These are phyloP conservation scores for Coleophoma crateriformis DNA, from an alignment of 2,329 filamentous ascomycete genomes.

Conservation along the genomic window DNA sequence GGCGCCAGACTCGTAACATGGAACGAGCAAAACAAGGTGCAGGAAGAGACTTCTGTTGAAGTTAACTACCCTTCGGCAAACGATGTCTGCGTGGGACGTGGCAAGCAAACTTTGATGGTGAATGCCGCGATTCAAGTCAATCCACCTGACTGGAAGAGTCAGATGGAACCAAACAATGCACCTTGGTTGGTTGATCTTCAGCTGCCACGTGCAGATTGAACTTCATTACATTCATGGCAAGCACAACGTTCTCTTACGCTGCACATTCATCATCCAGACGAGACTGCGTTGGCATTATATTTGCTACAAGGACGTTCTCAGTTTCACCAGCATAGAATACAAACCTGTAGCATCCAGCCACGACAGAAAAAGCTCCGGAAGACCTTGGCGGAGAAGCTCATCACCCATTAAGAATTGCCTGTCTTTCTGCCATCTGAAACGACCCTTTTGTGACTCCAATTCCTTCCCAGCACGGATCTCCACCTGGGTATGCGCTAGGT, in stretches of 20 bases:
- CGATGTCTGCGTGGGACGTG: constrained; percentile 23
- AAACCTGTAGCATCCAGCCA: constrained; percentile 5
- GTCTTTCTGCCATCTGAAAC: not conserved
- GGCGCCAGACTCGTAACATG: constrained; percentile 47
- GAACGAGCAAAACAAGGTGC: constrained; percentile 24
- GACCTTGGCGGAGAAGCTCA: constrained; percentile 6
- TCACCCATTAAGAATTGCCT: constrained; percentile 4
- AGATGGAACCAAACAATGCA: constrained; percentile 34
- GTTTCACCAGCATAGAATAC: not conserved
- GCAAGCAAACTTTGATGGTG: constrained; percentile 50
- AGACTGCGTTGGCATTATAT: no score
- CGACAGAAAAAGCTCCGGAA: constrained; percentile 4
- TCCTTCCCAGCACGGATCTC: not conserved
- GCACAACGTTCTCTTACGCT: no score
- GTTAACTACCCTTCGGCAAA: constrained; percentile 31
- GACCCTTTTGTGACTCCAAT: constrained; percentile 1
- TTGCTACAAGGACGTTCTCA: no score
- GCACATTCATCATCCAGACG: no score
- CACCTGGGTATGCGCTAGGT: constrained; percentile 1
- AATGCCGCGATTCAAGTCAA: constrained; percentile 46
- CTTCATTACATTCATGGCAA: no score
- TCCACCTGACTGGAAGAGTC: constrained; percentile 25
- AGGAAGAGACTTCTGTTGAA: constrained; percentile 16
- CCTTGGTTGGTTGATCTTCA: constrained; percentile 45
- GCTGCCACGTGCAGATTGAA: not conserved